Conservation (phyloP, 2,329 filamentous ascomycete species). For the Epicoccum sorghinum region DNA sequence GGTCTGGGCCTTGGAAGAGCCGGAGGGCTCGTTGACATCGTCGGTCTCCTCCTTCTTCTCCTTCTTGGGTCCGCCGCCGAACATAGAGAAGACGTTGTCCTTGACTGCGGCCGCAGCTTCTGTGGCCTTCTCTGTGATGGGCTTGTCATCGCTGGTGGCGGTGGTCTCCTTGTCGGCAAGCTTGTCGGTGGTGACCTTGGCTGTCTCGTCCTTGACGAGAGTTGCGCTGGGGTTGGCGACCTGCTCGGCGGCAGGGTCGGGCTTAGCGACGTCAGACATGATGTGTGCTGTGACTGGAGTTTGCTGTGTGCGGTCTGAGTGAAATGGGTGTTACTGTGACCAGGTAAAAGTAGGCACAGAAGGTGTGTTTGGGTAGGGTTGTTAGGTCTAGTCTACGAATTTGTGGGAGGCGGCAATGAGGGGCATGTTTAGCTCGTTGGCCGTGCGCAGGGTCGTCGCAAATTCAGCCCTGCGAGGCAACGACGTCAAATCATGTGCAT, state of each 20-base stretch:
- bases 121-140: conserved; percentile 47
- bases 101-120: conserved; percentile 52
- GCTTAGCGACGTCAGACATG: conserved; percentile 50
- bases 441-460: conserved; percentile 1
- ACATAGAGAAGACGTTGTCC: conserved; percentile 91
- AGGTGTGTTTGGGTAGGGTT: conserved; percentile 25
- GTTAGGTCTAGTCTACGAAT: conserved; percentile 28
- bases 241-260: conserved; percentile 50
- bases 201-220: conserved; percentile 52
- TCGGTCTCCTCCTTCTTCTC: conserved; percentile 85
- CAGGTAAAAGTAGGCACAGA: conserved; percentile 13
- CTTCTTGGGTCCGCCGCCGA: conserved; percentile 96
- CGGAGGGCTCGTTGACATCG: conserved; percentile 75
- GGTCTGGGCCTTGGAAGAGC: conserved; percentile 66
- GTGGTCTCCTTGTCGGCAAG: conserved; percentile 34
- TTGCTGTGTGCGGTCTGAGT: conserved; percentile 10
- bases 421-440: conserved; percentile 16
- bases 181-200: conserved; percentile 51
- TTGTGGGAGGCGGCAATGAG: conserved; percentile 34
- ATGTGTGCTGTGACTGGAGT: conserved; percentile 10
- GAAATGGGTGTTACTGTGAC: conserved; percentile 7
- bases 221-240: conserved; percentile 48
- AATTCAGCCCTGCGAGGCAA: conserved; percentile 4
- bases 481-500: not conserved
- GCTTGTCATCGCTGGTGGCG: conserved; percentile 57